Evolutionary conservation across 116 monocot species (phyloP).

Genomic region (Phalaenopsis hybrid): DNA sequence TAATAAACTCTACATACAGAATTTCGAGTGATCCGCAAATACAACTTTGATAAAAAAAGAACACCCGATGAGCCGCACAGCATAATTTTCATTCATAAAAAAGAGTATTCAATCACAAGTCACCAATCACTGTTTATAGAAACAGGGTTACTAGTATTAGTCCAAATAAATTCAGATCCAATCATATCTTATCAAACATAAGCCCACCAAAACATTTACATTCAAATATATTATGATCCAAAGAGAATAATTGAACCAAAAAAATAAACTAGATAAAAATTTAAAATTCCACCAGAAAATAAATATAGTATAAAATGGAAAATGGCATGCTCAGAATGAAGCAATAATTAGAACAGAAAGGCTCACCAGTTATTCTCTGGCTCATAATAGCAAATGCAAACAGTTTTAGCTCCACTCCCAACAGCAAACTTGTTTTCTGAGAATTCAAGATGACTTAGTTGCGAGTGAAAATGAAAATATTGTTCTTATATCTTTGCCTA

Average conservation of each 20-base stretch:
- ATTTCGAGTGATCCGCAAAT: no score
- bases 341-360: constrained; percentile 9
- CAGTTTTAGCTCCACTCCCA: constrained; percentile 95
- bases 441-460: constrained; percentile 13
- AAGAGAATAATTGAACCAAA: neutral
- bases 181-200: neutral
- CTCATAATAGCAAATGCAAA: constrained; percentile 98
- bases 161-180: neutral
- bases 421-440: constrained; percentile 99
- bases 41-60: neutral
- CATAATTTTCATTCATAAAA: neutral
- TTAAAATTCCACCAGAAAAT: neutral
- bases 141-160: neutral
- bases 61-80: neutral
- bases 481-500: neutral
- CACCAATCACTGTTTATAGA: neutral
- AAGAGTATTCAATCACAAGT: neutral
- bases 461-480: neutral
- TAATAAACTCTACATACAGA: no score
- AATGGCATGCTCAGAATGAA: neutral
- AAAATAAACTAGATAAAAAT: neutral
- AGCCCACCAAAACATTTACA: neutral
- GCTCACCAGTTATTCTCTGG: constrained; percentile 96
- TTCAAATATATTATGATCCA: neutral
- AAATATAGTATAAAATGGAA: neutral